Conservation (phyloP, 352 stramenopile species). For the Globisporangium carolinianum region DNA sequence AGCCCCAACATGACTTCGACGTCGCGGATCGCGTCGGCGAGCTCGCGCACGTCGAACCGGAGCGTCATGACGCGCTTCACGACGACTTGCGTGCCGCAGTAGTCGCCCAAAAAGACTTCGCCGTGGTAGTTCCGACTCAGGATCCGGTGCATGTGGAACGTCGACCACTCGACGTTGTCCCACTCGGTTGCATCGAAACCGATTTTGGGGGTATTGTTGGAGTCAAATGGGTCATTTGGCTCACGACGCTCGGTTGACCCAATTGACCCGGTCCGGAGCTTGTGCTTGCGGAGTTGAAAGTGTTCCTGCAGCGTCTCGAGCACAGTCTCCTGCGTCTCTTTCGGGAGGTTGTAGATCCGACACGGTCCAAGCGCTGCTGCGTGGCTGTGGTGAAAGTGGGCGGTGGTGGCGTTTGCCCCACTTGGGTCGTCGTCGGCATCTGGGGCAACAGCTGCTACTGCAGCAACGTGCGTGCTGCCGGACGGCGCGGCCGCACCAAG, state of each 20-base stretch:
- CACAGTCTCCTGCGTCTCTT: conserved; percentile 51
- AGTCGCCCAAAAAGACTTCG: conserved; percentile 59
- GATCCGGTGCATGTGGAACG: conserved; percentile 27
- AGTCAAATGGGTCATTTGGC: no score
- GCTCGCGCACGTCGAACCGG: conserved; percentile 43
- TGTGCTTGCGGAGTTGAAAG: conserved; percentile 48
- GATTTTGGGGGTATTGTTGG: no score
- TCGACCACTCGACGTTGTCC: conserved; percentile 23
- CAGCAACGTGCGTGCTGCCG: neutral
- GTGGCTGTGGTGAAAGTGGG: neutral
- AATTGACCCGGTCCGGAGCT: conserved; percentile 8
- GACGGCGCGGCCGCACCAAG: conserved; percentile 16
- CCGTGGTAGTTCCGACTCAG: conserved; percentile 46
- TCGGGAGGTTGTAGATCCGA: conserved; percentile 51
- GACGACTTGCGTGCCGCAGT: conserved; percentile 47
- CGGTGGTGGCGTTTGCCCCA: neutral
- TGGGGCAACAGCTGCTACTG: neutral
- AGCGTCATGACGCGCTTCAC: conserved; percentile 67
- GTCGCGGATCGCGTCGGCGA: conserved; percentile 66
- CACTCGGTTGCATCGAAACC: conserved; percentile 3
- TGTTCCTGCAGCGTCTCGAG: conserved; percentile 53
- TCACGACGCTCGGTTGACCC: no score
- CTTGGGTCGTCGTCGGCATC: conserved; percentile 10
- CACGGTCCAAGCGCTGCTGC: conserved; percentile 19
- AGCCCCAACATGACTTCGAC: conserved; percentile 54